These are phyloP conservation scores for Nakazawaea peltata DNA, from an alignment of 805 yeast genomes.

Conservation along the genomic window DNA sequence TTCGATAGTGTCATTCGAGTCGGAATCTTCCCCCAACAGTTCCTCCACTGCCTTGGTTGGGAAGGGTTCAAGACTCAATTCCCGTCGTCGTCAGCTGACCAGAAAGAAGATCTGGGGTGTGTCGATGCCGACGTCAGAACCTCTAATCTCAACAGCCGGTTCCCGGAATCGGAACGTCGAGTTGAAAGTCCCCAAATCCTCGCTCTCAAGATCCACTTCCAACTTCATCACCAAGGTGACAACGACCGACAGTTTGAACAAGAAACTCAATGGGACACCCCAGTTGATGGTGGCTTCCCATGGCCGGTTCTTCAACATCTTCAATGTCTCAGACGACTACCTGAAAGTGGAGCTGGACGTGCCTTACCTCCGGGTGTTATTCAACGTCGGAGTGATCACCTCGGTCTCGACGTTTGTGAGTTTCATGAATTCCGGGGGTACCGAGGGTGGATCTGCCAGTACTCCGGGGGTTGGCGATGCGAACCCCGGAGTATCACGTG, in stretches of 20 bases:
- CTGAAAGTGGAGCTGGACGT: slow-evolving; percentile 32
- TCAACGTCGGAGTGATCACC: slow-evolving; percentile 32
- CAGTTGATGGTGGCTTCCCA: slow-evolving; percentile 36
- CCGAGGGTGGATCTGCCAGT: too few species aligned
- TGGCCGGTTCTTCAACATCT: slow-evolving; percentile 40
- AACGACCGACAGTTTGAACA: slow-evolving; percentile 21
- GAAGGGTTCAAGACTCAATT: slow-evolving; percentile 14
- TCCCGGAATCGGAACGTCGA: too few species aligned
- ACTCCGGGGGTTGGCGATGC: too few species aligned
- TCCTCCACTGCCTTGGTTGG: neutral
- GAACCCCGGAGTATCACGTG: too few species aligned
- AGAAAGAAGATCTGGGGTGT: neutral
- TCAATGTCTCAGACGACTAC: slow-evolving; percentile 27
- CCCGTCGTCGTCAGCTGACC: too few species aligned
- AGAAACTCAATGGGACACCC: slow-evolving; percentile 19
- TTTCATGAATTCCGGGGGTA: too few species aligned
- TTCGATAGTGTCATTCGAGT: slow-evolving; percentile 8
- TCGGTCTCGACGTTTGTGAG: slow-evolving; percentile 24
- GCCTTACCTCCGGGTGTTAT: slow-evolving; percentile 36
- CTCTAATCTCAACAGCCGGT: too few species aligned
- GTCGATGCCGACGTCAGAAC: slow-evolving; percentile 12
- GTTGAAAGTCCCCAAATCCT: slow-evolving; percentile 22
- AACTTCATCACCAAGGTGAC: slow-evolving; percentile 25
- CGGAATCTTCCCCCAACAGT: slow-evolving; percentile 4
- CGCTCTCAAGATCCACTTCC: slow-evolving; percentile 23